Evolutionary conservation across 805 yeast species (phyloP), one percentile per base, ranked within the genome.

Genomic region (Nakazawaea wickerhamii): DNA sequence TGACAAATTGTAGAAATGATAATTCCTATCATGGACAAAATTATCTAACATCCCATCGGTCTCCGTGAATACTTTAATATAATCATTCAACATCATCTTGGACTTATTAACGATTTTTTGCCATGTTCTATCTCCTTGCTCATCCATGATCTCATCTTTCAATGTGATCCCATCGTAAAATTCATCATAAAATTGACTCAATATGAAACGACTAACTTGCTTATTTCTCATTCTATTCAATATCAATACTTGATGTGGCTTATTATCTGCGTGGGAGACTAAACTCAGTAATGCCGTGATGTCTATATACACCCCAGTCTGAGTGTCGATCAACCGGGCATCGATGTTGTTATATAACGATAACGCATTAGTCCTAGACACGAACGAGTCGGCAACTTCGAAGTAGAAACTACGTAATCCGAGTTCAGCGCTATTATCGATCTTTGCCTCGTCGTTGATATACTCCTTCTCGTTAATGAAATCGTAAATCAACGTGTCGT

Each of bases 321-420:
- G 69, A 6, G 71, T 61, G 48, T 75, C 80, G 22, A 75, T 69
- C 45, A 73, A 70, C 20, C 81, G 57, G 2, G 79, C 80, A 55
- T 75, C 81, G 38, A 75, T 74, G 35, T 68, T 72, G 51, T 75
- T 75, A 44, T 60, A 54, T 2, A 78, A 79, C 44, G 70, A 68
- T 13, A 69, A 72, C 19, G 27, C 17, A 44, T 65, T 64, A 32
- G 51, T 50, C 44, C 70, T 57, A 26, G 60, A 51, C 43, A 57
- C 61, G 47, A 53, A 65, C 18, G 60, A 62, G 17, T 51, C 64
- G 46, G 54, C 60, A 46, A 51, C 63, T 39, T 65, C 70, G 49
- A 58, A 52, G 40, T 51, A 57, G 26, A 46, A 60, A 26, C 48
- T 51, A 0, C 67, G 59, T 21, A 59, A 47, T 3, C 68, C 70